Base-by-base conservation (phyloP, 352 stramenopile genomes). In the Phytophthora multivora region DNA sequence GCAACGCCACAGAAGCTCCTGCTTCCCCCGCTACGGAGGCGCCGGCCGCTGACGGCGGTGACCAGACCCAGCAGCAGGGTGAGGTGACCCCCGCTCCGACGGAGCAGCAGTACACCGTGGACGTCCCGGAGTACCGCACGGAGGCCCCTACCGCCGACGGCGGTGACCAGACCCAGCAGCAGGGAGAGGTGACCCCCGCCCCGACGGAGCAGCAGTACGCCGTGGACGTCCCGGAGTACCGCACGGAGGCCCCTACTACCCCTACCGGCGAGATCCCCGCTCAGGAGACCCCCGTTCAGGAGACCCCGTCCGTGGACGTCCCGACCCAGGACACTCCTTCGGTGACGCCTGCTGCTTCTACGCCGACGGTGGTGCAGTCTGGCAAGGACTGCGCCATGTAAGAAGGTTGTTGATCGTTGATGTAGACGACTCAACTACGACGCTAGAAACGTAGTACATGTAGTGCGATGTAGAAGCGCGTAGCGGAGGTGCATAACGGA, bases 351-450 rank as follows among this genome's bases (percentile, higher is more conserved):
- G 56, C 42, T 23, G 16, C 54, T 33, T 36, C 31, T 11, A 65
- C 28, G 18, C 61, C 55, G 38, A 19, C 47, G 9, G n/a, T 52
- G 2, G 43, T 54, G 9, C 25, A 53, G 50, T 62, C 50, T 36
- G 57, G 51, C 38, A 71, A 67, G 63, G 63, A 67, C 51, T 71
- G 63, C 31, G 63, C 56, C 0, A 71, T 71, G 51, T 71, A 71
- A 71, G 39, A 51, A 35, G 21, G 5, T 41, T 38, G 26, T 13
- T 26, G 9, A 25, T 67, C 38, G 40, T 60, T 66, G 43, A 48
- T 62, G 59, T 59, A 64, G 45, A 67, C 39, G 48, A 57, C 48
- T 52, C 47, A 12, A 43, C 35, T 53, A 49, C 56, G 28, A 59
- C 16, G 43, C 23, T 51, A 26, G 19, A 42, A 57, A 63, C 28